A percentile compares a stretch with the other conserved stretches of the same genome.
Evolutionary conservation across 1,284 basidiomycete genomes (phyloP).

Genomic region (Filobasidium uniguttulatum): DNA sequence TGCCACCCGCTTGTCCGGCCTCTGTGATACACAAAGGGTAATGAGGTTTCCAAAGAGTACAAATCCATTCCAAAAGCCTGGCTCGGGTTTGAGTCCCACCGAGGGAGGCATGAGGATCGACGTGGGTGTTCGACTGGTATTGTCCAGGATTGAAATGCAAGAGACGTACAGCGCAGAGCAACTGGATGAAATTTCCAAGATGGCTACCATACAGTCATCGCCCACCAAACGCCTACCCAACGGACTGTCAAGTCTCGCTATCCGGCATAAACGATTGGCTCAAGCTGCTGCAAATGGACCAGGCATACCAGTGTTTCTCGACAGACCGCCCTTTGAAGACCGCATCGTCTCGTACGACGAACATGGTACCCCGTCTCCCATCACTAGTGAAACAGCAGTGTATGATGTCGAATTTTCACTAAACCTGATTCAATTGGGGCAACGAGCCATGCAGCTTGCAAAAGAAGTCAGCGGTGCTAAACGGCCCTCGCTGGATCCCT

Average conservation of each 20-base stretch:
- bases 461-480: too few species aligned
- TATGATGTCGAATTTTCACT: not conserved
- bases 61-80: constrained; percentile 1
- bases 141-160: constrained; percentile 3
- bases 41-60: constrained; percentile 7
- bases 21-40: not conserved
- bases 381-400: not conserved
- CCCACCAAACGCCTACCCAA: not conserved
- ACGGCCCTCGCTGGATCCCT: too few species aligned
- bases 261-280: not conserved
- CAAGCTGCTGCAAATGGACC: not conserved
- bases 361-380: not conserved
- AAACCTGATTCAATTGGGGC: not conserved
- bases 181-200: not conserved
- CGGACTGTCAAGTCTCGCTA: not conserved
- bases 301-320: not conserved
- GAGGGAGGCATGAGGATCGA: constrained; percentile 9
- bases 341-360: not conserved
- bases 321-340: not conserved
- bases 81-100: constrained; percentile 4
- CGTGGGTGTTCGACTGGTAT: constrained; percentile 1
- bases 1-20: not conserved
- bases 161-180: not conserved
- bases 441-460: too few species aligned
- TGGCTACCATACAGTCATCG: not conserved